Evolutionary conservation across 2,329 filamentous ascomycete genomes (phyloP), one percentile per base, ranked within the genome.

Genomic region (Penicillium occitanis): DNA sequence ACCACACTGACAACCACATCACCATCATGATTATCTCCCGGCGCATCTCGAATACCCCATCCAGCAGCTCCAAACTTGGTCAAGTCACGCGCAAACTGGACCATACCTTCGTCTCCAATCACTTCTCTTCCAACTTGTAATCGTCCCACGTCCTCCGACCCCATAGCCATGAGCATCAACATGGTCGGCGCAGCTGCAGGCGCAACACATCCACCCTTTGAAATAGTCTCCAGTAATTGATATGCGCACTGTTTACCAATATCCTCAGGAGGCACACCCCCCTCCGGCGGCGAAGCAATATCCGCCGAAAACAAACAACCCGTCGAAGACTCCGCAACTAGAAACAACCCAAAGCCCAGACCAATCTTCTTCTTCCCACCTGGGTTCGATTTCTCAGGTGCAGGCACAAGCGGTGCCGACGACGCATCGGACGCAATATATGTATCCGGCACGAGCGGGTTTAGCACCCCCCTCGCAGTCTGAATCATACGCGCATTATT

Each of bases 401-500:
- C 88, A 2, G 92, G 79, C 2, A 89, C 76, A 22, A 88, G 73
- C 14, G 86, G 86, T 11, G 88, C 87, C 55, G 83, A 81, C 22
- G 86, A 85, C 11, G 89, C 84, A 71, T 90, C 88, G 11, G 87
- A 88, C 77, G 89, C 96, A 70, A 99, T 89, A 76, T 97, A 95
- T 51, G 96, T 94, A 75, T 99, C 95, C 6, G 90, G 87, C 3
- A 91, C 90, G 65, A 99, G 85, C 4, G 88, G 85, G 76, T 99
- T 99, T 57, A 99, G 83, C 11, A 99, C 85, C 58, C 92, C 92
- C 71, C 94, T 86, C 11, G 93, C 93, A 2, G 90, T 87, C 74
- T 97, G 91, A 74, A 98, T 99, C 91, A 97, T 96, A 69, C 95
- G 86, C 68, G 90, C 91, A 76, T 98, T 99, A 77, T 97, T 97